A percentile compares a stretch with the other conserved stretches of the same genome.
phyloP scores from a whole-genome alignment of 805 yeast species.

The Yarrowia deformans region DNA sequence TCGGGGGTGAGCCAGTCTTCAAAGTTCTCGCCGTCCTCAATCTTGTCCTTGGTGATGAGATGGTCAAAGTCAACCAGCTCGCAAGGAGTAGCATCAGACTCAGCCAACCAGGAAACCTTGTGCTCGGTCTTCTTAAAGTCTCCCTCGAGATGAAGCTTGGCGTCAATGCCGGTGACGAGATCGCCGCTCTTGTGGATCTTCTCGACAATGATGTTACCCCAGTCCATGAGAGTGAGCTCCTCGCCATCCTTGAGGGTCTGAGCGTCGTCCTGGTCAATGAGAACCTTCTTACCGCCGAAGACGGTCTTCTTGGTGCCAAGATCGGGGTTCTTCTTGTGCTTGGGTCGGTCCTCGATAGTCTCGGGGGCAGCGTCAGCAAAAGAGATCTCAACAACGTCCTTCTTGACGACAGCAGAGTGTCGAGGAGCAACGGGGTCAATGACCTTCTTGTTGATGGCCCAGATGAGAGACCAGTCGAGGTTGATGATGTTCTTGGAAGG shows the following conservation, averaged over 20 bases:
- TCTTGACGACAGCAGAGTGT: constrained; percentile 76
- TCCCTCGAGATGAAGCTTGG: constrained; percentile 87
- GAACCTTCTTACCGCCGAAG: constrained; percentile 64
- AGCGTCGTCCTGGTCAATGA: constrained; percentile 88
- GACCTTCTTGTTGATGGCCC: constrained; percentile 97
- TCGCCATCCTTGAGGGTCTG: constrained; percentile 78
- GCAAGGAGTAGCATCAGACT: constrained; percentile 75
- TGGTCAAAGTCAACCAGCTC: constrained; percentile 93
- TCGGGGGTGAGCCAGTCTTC: constrained; percentile 89
- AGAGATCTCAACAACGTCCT: constrained; percentile 72
- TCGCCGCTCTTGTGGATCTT: constrained; percentile 66
- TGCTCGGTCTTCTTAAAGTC: constrained; percentile 96
- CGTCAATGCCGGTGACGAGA: constrained; percentile 68
- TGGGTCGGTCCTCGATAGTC: constrained; percentile 75
- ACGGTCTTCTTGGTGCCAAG: constrained; percentile 81
- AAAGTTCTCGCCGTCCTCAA: constrained; percentile 92
- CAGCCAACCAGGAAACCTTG: constrained; percentile 94
- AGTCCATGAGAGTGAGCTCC: constrained; percentile 97
- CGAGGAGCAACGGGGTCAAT: constrained; percentile 98
- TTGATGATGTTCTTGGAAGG: constrained; percentile 97
- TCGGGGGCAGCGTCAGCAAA: constrained; percentile 69
- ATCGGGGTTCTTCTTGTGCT: constrained; percentile 93
- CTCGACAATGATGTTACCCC: constrained; percentile 92
- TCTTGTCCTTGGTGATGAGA: constrained; percentile 90
- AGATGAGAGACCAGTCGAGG: constrained; percentile 95